Conservation (phyloP, 768 basidiomycete genomes). For the Hypholoma sublateritium region DNA sequence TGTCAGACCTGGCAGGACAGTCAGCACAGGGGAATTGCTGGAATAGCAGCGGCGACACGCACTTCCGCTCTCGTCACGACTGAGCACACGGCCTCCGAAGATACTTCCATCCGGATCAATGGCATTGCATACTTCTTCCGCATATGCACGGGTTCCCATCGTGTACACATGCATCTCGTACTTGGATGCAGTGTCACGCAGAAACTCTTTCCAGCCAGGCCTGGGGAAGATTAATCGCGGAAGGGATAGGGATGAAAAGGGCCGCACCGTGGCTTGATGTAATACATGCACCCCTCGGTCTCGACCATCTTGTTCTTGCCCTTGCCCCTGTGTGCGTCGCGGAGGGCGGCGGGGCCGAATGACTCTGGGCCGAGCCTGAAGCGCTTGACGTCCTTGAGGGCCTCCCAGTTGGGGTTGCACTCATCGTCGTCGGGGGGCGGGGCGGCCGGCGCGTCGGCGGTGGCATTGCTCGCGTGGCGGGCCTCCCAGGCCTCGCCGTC, state of each 20-base stretch:
- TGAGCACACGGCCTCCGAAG: conserved; percentile 87
- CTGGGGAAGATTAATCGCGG: conserved; percentile 29
- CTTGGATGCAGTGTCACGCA: conserved; percentile 65
- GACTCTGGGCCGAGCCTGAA: conserved; percentile 88
- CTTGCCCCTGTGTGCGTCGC: conserved; percentile 41
- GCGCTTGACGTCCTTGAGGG: conserved; percentile 85
- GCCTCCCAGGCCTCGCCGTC: conserved; percentile 84
- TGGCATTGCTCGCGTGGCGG: conserved; percentile 44
- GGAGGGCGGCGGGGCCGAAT: conserved; percentile 42
- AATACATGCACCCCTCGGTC: conserved; percentile 90
- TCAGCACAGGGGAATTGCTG: conserved; percentile 9
- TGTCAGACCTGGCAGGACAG: conserved; percentile 62
- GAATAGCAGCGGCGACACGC: conserved; percentile 30
- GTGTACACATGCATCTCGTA: conserved; percentile 99
- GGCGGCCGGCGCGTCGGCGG: conserved; percentile 22
- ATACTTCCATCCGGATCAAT: conserved; percentile 87
- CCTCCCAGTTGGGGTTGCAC: conserved; percentile 92
- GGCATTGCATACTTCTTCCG: conserved; percentile 90
- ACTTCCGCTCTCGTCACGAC: conserved; percentile 97
- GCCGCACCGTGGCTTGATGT: conserved; percentile 92
- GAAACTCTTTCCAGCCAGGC: conserved; percentile 83
- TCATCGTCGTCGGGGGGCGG: conserved; percentile 43
- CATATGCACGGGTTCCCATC: conserved; percentile 98
- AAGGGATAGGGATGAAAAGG: conserved; percentile 2
- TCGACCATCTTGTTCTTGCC: conserved; percentile 67